phyloP scores from a whole-genome alignment of 345 rosid species.

The Atalantia buxifolia region DNA sequence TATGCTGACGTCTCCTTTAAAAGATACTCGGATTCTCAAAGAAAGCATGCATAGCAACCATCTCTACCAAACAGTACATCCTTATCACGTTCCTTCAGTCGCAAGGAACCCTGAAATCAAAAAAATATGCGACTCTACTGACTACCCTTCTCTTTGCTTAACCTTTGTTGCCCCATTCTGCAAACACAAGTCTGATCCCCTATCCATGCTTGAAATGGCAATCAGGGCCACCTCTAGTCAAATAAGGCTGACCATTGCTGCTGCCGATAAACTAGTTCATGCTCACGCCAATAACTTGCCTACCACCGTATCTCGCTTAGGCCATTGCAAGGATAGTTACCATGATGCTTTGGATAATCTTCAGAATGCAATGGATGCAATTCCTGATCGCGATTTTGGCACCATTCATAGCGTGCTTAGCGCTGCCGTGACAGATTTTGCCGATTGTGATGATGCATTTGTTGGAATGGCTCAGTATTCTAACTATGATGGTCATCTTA shows the following conservation, averaged over 20 bases:
- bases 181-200: conserved; percentile 20
- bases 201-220: conserved; percentile 27
- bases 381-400: conserved; percentile 27
- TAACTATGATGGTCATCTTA: conserved; percentile 23
- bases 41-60: background rate
- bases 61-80: background rate
- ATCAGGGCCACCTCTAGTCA: conserved; percentile 30
- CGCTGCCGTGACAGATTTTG: conserved; percentile 41
- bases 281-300: background rate
- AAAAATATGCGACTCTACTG: conserved; percentile 33
- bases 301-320: background rate
- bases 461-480: background rate
- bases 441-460: conserved; percentile 47
- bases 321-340: conserved; percentile 40
- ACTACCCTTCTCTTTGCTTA: conserved; percentile 38
- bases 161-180: conserved; percentile 28
- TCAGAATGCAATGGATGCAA: conserved; percentile 38
- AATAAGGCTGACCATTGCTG: conserved; percentile 13
- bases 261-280: background rate
- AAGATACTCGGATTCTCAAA: background rate
- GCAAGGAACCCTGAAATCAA: conserved; percentile 17
- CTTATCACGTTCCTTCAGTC: background rate
- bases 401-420: conserved; percentile 46
- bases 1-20: background rate
- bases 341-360: conserved; percentile 38